These are phyloP conservation scores for Phytophthora sansomeana DNA, from an alignment of 352 stramenopile genomes.

Conservation along the genomic window DNA sequence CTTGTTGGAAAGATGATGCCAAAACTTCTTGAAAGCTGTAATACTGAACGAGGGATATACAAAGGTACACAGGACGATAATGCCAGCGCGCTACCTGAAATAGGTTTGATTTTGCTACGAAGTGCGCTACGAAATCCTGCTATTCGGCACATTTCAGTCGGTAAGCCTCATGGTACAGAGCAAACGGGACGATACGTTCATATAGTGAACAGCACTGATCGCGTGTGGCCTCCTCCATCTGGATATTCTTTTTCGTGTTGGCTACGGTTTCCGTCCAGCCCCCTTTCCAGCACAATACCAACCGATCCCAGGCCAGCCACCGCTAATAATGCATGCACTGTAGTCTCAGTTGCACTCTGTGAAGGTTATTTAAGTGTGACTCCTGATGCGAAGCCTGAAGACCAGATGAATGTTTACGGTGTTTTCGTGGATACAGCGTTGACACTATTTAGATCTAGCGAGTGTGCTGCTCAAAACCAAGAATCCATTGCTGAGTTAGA, in stretches of 20 bases:
- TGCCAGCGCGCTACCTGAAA: conserved; percentile 18
- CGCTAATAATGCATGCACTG: conserved; percentile 1
- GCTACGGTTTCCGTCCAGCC: conserved; percentile 56
- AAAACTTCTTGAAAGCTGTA: conserved; percentile 38
- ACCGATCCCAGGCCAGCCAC: background rate
- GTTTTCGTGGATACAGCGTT: conserved; percentile 70
- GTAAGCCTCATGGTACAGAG: conserved; percentile 53
- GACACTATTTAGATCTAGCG: conserved; percentile 59
- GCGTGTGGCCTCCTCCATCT: conserved; percentile 70
- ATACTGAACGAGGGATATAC: background rate
- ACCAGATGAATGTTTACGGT: conserved; percentile 51
- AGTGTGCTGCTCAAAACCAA: conserved; percentile 42
- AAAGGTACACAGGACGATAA: background rate
- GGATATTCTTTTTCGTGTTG: conserved; percentile 85
- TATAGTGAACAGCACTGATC: conserved; percentile 65
- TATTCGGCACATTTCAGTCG: conserved; percentile 64
- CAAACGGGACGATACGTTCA: conserved; percentile 74
- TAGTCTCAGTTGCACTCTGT: conserved; percentile 56
- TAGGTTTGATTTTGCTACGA: conserved; percentile 59
- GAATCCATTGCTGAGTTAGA: conserved; percentile 48
- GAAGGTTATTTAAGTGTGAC: conserved; percentile 62
- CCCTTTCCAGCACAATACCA: background rate
- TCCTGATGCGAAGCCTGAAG: conserved; percentile 47
- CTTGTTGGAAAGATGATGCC: conserved; percentile 68
- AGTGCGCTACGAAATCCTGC: conserved; percentile 45